Evolutionary conservation across 2,329 filamentous ascomycete genomes (phyloP).

Genomic region (Fusarium xylarioides): DNA sequence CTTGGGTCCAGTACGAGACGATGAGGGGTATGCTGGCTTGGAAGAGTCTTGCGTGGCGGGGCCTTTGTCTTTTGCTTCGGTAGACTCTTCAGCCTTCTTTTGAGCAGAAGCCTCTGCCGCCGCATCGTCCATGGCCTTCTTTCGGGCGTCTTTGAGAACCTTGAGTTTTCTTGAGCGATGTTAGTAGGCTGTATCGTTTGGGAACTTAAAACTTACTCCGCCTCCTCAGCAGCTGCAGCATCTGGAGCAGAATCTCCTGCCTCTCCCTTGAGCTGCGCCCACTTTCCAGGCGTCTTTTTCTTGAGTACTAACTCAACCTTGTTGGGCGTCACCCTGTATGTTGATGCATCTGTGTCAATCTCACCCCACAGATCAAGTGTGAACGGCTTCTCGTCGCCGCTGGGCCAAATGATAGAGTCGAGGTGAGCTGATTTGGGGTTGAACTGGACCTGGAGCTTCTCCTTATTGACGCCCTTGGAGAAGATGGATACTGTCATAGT

Average conservation of each 20-base stretch:
- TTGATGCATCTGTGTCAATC: conserved; percentile 70
- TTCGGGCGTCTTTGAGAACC: conserved; percentile 30
- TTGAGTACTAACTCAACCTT: conserved; percentile 82
- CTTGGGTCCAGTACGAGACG: conserved; percentile 82
- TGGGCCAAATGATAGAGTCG: conserved; percentile 47
- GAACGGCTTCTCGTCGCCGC: conserved; percentile 68
- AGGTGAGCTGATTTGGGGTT: conserved; percentile 40
- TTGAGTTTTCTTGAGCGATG: conserved; percentile 19
- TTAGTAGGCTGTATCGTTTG: background rate
- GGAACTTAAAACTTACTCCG: conserved; percentile 32
- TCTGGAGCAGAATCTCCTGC: background rate
- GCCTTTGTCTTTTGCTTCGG: conserved; percentile 17
- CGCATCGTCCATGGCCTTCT: conserved; percentile 34
- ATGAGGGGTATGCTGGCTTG: conserved; percentile 76
- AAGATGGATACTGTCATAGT: conserved; percentile 53
- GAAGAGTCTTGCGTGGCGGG: background rate
- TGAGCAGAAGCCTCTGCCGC: background rate
- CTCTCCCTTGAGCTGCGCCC: conserved; percentile 56
- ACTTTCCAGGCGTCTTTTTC: conserved; percentile 75
- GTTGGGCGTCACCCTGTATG: conserved; percentile 72
- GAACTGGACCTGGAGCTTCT: conserved; percentile 52
- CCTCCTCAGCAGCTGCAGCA: background rate
- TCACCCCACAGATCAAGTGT: conserved; percentile 71
- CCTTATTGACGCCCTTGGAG: conserved; percentile 54
- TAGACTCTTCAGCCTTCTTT: background rate